Evolutionary conservation across 192 early-diverging fungal species (phyloP), one percentile per base, ranked within the genome.

Genomic region (Diversispora epigaea): DNA sequence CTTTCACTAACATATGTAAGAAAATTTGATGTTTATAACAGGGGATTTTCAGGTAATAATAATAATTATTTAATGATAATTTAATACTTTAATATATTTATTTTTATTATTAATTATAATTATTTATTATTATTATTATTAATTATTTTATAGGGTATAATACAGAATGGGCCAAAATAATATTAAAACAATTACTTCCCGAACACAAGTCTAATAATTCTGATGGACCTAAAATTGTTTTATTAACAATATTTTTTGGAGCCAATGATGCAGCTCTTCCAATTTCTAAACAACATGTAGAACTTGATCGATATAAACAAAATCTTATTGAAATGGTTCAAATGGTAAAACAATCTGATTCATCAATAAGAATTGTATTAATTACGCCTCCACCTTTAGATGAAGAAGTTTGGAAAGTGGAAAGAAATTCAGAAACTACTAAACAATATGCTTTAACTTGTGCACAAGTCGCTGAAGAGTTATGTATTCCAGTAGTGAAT

Each of bases 221-320:
- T n/a, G 70, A 21, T n/a, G 43, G 45, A 11, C 68, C 86, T 2
- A 70, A 81, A 15, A 79, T 91, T 41, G 77, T 78, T 12, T 82
- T 94, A 41, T 76, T 94, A 77, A 86, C 85, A n/a, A 75, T 97
- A 22, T 93, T 92, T 64, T 86, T 93, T 65, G 95, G 95, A 22
- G 87, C 95, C 6, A 95, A 95, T 77, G 95, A 97, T 78, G 86
- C 92, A 0, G 84, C 83, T 0, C 58, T 88, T 25, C 77, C 77
- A 3, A 71, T 67, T 7, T 80, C 81, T 4, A 39, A 69, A 2
- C 90, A 91, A 63, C 87, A 89, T 71, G 88, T 93, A 1, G 78
- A 88, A 0, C n/a, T 94, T n/a, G 71, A 77, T 0, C 54, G 80
- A 4, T 96, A 88, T 72, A 77, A 79, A 3, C 22, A 75, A 14